A percentile compares a stretch with the other conserved stretches of the same genome.
Conservation (phyloP, 768 basidiomycete genomes). For the Rhizopogon vesiculosus region DNA sequence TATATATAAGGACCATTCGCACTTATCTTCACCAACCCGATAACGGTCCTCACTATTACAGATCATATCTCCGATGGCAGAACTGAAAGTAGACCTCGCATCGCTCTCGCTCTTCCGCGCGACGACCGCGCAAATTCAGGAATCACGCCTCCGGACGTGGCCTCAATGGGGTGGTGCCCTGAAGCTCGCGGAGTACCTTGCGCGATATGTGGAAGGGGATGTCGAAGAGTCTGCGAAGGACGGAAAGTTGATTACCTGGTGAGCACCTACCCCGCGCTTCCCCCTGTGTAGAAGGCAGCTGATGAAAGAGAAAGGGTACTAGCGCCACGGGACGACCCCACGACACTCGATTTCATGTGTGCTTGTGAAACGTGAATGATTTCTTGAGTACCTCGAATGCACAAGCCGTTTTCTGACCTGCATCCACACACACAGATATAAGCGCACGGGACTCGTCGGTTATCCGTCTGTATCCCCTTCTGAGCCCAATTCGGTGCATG, state of each 20-base stretch:
- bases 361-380: slow-evolving; percentile 57
- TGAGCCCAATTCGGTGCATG: slow-evolving; percentile 13
- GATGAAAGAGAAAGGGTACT: slow-evolving; percentile 42
- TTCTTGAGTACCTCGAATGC: not conserved
- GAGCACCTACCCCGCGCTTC: not conserved
- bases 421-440: slow-evolving; percentile 22
- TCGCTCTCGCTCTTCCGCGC: slow-evolving; percentile 42
- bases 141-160: slow-evolving; percentile 35
- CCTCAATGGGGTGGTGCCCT: slow-evolving; percentile 41
- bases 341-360: slow-evolving; percentile 45
- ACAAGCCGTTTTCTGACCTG: no score
- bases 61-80: not conserved
- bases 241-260: slow-evolving; percentile 51
- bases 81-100: slow-evolving; percentile 9
- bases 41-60: not conserved
- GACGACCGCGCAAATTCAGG: slow-evolving; percentile 39
- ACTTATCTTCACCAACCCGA: not conserved
- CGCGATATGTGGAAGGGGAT: slow-evolving; percentile 36
- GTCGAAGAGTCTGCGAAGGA: slow-evolving; percentile 37
- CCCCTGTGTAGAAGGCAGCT: not conserved
- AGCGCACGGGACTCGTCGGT: slow-evolving; percentile 26
- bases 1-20: not conserved
- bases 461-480: slow-evolving; percentile 15
- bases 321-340: slow-evolving; percentile 45
- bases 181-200: slow-evolving; percentile 42